Conservation (phyloP, 2,329 filamentous ascomycete species). For the Penicillium sp. region DNA sequence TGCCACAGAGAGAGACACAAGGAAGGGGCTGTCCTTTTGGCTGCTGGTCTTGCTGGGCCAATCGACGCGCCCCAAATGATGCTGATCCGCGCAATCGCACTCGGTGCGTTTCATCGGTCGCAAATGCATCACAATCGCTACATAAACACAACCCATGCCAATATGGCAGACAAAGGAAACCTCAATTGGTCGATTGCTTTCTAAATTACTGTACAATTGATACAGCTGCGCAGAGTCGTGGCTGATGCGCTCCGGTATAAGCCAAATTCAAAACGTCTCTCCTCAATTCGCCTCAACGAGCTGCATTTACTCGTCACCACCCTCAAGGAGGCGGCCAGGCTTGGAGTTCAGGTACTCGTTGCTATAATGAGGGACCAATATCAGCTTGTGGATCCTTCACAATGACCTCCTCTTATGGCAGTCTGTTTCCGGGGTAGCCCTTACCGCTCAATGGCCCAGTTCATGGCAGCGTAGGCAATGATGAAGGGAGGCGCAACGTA, state of each 20-base stretch:
- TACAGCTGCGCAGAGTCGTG: constrained; percentile 21
- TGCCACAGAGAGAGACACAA: too few relatives aligned
- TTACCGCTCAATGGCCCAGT: constrained; percentile 90
- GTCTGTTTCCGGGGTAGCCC: constrained; percentile 1
- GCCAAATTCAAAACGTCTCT: constrained; percentile 6
- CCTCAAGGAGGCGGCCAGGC: constrained; percentile 42
- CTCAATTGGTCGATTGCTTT: constrained; percentile 35
- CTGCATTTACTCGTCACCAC: constrained; percentile 33
- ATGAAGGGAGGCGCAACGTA: constrained; percentile 81
- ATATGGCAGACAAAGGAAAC: constrained; percentile 20
- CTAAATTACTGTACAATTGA: constrained; percentile 44
- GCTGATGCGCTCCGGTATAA: constrained; percentile 11
- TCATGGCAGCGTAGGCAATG: constrained; percentile 74
- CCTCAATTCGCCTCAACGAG: constrained; percentile 7
- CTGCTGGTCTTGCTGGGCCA: constrained; percentile 5
- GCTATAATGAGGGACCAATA: constrained; percentile 34
- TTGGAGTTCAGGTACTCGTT: constrained; percentile 54
- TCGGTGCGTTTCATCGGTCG: too few relatives aligned
- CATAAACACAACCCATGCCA: too few relatives aligned
- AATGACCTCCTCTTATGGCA: not conserved
- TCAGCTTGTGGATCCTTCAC: not conserved
- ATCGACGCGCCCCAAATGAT: constrained; percentile 10
- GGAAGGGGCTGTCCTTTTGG: too few relatives aligned
- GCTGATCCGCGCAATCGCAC: constrained; percentile 10
- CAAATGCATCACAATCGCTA: too few relatives aligned